phyloP scores from a whole-genome alignment of 352 stramenopile genomes.

The Pythium pectinolyticum region DNA sequence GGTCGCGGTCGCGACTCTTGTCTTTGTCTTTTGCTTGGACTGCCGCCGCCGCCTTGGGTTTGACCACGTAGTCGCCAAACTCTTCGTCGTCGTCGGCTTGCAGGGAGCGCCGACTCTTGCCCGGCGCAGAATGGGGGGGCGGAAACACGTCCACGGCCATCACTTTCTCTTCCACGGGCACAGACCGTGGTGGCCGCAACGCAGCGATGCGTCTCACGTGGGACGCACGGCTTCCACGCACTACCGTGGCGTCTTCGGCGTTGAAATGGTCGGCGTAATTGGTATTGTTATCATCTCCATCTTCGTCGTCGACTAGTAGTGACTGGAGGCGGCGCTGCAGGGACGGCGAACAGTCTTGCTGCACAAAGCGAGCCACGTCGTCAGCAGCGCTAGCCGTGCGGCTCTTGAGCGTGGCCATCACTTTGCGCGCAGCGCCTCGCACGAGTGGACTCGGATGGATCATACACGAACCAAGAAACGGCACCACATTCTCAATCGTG shows the following conservation, averaged over 20 bases:
- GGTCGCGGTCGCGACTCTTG: background rate
- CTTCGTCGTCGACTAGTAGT: constrained; percentile 37
- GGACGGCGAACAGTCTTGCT: constrained; percentile 54
- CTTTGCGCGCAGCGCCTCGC: constrained; percentile 37
- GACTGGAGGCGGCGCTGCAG: constrained; percentile 57
- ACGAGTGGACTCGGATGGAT: constrained; percentile 56
- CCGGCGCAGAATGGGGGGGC: constrained; percentile 64
- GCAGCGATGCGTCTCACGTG: constrained; percentile 73
- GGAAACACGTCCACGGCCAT: constrained; percentile 64
- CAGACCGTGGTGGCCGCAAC: constrained; percentile 57
- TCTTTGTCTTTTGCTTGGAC: too few relatives aligned
- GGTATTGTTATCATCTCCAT: constrained; percentile 38
- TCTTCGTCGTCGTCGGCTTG: constrained; percentile 23
- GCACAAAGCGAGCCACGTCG: constrained; percentile 48
- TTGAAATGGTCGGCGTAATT: constrained; percentile 55
- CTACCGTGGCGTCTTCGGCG: constrained; percentile 50
- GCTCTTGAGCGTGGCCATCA: constrained; percentile 45
- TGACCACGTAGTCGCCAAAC: constrained; percentile 30
- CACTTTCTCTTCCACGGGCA: constrained; percentile 66
- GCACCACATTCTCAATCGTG: constrained; percentile 65
- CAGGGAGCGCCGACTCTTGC: constrained; percentile 46
- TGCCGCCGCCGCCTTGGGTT: constrained; percentile 2
- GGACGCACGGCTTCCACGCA: constrained; percentile 68
- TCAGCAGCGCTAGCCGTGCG: constrained; percentile 26
- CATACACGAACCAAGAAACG: constrained; percentile 66